phyloP scores from a whole-genome alignment of 148 eudicot genomes.

The Oxyria digyna region DNA sequence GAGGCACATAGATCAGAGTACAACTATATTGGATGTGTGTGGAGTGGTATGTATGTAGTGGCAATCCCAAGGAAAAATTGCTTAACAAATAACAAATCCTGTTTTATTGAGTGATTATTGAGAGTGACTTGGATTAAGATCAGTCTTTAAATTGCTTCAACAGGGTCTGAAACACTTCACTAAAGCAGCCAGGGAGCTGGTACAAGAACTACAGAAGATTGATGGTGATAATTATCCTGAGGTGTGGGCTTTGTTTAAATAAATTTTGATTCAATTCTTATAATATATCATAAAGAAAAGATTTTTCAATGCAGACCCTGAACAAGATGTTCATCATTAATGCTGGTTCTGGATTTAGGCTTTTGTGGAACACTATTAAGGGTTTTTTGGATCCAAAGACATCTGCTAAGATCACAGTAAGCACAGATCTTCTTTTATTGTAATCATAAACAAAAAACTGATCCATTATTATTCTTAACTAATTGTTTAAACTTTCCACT shows the following conservation, averaged over 20 bases:
- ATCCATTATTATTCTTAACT: neutral
- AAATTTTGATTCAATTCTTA: neutral
- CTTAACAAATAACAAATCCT: neutral
- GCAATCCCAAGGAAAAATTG: neutral
- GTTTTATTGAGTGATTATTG: constrained; percentile 3
- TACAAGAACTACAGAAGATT: constrained; percentile 75
- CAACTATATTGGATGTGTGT: constrained; percentile 88
- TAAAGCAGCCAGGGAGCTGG: constrained; percentile 78
- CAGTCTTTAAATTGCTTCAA: constrained; percentile 1
- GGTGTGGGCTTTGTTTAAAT: constrained; percentile 23
- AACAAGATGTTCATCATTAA: constrained; percentile 95
- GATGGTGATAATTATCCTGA: constrained; percentile 98
- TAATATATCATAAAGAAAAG: neutral
- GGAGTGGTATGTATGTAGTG: constrained; percentile 65
- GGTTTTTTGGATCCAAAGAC: constrained; percentile 90
- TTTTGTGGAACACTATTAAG: constrained; percentile 83
- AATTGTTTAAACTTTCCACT: neutral
- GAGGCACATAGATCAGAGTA: constrained; percentile 90
- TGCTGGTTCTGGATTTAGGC: constrained; percentile 96
- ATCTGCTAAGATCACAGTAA: constrained; percentile 64
- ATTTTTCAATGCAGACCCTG: constrained; percentile 44
- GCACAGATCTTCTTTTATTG: constrained; percentile 17
- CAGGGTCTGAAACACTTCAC: constrained; percentile 87
- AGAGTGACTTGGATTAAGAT: constrained; percentile 4
- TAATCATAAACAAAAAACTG: neutral